Percentiles rank a stretch among this genome's conserved stretches.
Conservation (phyloP, 2,329 filamentous ascomycete species). For the Aspergillus awamori region DNA sequence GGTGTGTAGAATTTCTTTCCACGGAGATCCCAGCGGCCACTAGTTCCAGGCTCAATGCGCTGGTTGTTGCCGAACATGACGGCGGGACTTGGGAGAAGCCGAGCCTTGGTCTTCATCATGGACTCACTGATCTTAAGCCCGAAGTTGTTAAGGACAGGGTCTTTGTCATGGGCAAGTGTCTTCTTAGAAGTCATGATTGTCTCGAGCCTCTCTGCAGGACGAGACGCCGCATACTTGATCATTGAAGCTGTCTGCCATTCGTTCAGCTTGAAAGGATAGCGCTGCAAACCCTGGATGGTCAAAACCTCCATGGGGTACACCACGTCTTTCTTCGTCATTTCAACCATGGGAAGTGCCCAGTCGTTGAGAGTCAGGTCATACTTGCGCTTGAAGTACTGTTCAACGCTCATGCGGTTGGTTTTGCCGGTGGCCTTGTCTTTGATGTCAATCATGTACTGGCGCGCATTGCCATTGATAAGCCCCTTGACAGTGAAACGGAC, state of each 20-base stretch:
- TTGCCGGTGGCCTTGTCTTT: constrained; percentile 44
- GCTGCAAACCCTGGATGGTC: constrained; percentile 57
- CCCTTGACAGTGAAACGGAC: constrained; percentile 56
- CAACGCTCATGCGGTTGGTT: constrained; percentile 58
- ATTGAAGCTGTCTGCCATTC: constrained; percentile 73
- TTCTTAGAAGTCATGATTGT: constrained; percentile 70
- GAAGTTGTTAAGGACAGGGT: constrained; percentile 72
- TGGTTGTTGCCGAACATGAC: constrained; percentile 67
- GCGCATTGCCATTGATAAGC: constrained; percentile 49
- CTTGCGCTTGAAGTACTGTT: constrained; percentile 57
- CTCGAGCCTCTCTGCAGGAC: constrained; percentile 67
- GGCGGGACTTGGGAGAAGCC: constrained; percentile 69
- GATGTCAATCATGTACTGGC: constrained; percentile 47
- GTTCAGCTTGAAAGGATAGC: constrained; percentile 61
- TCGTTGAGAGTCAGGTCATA: constrained; percentile 54
- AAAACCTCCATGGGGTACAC: constrained; percentile 62
- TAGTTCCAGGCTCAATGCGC: constrained; percentile 61
- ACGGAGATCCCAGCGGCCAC: constrained; percentile 85
- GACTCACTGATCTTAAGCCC: constrained; percentile 68
- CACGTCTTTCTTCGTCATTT: constrained; percentile 59
- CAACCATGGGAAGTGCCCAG: constrained; percentile 57
- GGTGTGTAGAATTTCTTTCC: constrained; percentile 73
- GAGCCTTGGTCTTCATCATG: constrained; percentile 70
- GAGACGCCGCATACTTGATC: constrained; percentile 90
- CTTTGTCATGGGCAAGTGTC: constrained; percentile 67